Conservation (phyloP, 768 basidiomycete species). For the Gymnopilus dilepis region DNA sequence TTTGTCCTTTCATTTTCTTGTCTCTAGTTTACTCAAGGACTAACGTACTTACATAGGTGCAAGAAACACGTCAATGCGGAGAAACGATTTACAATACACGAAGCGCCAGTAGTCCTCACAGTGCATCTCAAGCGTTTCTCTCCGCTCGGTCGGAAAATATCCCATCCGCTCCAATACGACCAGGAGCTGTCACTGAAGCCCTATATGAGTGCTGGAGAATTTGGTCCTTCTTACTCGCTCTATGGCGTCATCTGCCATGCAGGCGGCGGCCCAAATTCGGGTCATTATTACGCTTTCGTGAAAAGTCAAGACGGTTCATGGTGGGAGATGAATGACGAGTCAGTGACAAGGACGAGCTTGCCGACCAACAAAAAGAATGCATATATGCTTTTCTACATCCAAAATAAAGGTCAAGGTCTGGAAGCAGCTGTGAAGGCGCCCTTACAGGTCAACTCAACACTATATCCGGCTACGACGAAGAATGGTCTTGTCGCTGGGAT, state of each 20-base stretch:
- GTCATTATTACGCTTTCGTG: slow-evolving; percentile 92
- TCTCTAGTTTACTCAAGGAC: neutral
- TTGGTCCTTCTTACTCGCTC: slow-evolving; percentile 80
- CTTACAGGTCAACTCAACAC: slow-evolving; percentile 26
- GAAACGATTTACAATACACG: slow-evolving; percentile 88
- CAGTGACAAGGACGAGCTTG: slow-evolving; percentile 51
- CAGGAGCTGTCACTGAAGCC: slow-evolving; percentile 72
- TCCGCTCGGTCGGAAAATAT: slow-evolving; percentile 87
- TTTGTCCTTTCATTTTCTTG: slow-evolving; percentile 43
- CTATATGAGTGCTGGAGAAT: slow-evolving; percentile 84
- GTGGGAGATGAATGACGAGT: slow-evolving; percentile 96
- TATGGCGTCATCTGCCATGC: slow-evolving; percentile 95
- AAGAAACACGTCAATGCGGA: slow-evolving; percentile 89
- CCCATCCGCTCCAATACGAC: slow-evolving; percentile 77
- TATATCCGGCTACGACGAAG: slow-evolving; percentile 31
- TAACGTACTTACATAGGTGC: slow-evolving; percentile 59
- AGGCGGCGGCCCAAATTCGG: slow-evolving; percentile 91
- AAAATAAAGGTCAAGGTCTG: slow-evolving; percentile 76
- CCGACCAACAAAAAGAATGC: slow-evolving; percentile 78
- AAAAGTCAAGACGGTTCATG: slow-evolving; percentile 73
- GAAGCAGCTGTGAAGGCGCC: slow-evolving; percentile 60
- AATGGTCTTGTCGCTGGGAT: slow-evolving; percentile 52
- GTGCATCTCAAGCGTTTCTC: slow-evolving; percentile 96
- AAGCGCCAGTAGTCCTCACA: slow-evolving; percentile 87
- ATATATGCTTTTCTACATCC: slow-evolving; percentile 92